Conservation (phyloP, 1,139 yeast genomes). For the Protomyces lactucae-debilis region DNA sequence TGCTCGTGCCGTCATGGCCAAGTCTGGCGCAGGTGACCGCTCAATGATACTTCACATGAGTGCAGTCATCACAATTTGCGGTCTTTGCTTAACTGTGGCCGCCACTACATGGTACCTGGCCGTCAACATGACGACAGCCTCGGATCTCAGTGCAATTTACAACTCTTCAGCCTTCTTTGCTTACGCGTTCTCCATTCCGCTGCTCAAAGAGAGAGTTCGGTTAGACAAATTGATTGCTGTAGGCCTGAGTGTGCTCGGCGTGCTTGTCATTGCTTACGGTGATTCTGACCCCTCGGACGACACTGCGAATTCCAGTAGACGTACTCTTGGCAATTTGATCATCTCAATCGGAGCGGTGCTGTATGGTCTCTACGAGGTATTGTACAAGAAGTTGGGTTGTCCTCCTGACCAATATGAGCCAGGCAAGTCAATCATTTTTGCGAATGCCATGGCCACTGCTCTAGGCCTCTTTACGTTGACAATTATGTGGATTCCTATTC, state of each 20-base stretch:
- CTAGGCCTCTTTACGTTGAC: constrained; percentile 58
- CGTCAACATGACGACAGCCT: constrained; percentile 65
- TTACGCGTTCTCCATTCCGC: constrained; percentile 73
- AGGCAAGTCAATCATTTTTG: constrained; percentile 53
- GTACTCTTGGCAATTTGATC: constrained; percentile 65
- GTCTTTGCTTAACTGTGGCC: constrained; percentile 59
- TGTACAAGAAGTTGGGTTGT: constrained; percentile 70
- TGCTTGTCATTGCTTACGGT: constrained; percentile 71
- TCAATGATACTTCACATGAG: constrained; percentile 52
- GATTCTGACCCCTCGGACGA: constrained; percentile 39
- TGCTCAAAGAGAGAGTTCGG: constrained; percentile 60
- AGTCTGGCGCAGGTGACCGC: constrained; percentile 41
- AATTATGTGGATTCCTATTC: constrained; percentile 50
- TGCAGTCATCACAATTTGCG: constrained; percentile 42
- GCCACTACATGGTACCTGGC: constrained; percentile 86
- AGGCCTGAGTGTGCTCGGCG: constrained; percentile 65
- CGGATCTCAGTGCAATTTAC: constrained; percentile 85
- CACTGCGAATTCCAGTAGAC: constrained; percentile 48
- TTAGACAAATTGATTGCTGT: constrained; percentile 67
- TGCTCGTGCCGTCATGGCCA: constrained; percentile 31
- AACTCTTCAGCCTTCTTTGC: constrained; percentile 89
- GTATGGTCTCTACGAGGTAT: constrained; percentile 80
- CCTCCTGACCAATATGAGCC: constrained; percentile 58
- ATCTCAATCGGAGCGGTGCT: constrained; percentile 74
- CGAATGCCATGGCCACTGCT: constrained; percentile 52